A percentile compares a stretch with the other conserved stretches of the same genome.
phyloP scores from a whole-genome alignment of 116 monocot genomes.

The Trichopus zeylanicus region DNA sequence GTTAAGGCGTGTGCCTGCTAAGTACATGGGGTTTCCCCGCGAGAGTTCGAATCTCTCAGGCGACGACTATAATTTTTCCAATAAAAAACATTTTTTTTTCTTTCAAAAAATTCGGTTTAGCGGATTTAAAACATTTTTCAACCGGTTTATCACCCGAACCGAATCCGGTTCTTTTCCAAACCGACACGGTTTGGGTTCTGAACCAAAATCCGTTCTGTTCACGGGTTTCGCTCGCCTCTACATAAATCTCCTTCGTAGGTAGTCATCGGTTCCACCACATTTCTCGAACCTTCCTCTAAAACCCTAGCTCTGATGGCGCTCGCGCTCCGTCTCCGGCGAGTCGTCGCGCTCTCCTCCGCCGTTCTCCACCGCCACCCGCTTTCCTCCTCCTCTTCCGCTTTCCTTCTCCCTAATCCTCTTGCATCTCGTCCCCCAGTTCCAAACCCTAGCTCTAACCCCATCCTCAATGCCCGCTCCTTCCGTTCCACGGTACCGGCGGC shows the following conservation, averaged over 20 bases:
- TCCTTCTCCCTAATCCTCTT: background rate
- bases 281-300: conserved; percentile 11
- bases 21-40: conserved; percentile 99
- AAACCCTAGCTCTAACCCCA: background rate
- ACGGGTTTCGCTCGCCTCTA: background rate
- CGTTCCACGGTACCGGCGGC: conserved; percentile 18
- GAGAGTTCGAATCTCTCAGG: conserved; percentile 99
- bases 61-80: no score
- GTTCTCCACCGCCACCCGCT: conserved; percentile 14
- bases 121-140: no score
- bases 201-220: no score
- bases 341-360: conserved; percentile 41
- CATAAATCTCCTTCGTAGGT: no score
- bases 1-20: conserved; percentile 99
- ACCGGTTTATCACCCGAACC: no score
- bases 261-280: no score
- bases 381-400: conserved; percentile 5
- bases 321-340: conserved; percentile 56
- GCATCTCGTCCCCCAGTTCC: background rate
- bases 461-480: conserved; percentile 25
- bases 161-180: no score
- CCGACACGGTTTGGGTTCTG: no score
- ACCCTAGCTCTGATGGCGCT: conserved; percentile 43
- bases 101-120: no score
- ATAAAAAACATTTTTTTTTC: no score